phyloP scores from a whole-genome alignment of 2,329 filamentous ascomycete species.

The Penicillium sclerotiorum region DNA sequence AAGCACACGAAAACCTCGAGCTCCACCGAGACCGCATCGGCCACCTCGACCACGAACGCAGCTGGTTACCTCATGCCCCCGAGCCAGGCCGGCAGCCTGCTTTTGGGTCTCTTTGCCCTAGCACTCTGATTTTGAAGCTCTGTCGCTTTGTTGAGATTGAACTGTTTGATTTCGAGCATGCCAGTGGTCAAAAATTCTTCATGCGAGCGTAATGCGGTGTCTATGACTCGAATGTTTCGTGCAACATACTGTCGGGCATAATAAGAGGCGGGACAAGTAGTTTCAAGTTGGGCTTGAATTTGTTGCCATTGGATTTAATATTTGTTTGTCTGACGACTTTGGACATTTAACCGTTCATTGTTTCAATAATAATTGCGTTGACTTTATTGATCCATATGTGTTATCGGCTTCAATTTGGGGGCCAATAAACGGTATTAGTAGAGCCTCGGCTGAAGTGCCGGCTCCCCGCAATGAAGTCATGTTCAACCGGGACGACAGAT shows the following conservation, averaged over 20 bases:
- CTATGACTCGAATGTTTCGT: not conserved
- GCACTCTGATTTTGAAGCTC: slow-evolving; percentile 24
- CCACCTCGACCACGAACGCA: slow-evolving; percentile 27
- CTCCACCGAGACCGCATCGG: slow-evolving; percentile 25
- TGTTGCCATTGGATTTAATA: slow-evolving; percentile 8
- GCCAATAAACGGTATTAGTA: not conserved
- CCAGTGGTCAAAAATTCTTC: slow-evolving; percentile 1
- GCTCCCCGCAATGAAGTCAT: not conserved
- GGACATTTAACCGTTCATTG: slow-evolving; percentile 14
- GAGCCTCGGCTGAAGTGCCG: slow-evolving; percentile 9
- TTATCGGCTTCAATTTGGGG: not conserved
- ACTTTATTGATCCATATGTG: not conserved
- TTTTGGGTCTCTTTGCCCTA: slow-evolving; percentile 31
- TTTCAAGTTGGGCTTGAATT: not conserved
- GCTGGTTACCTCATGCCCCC: slow-evolving; percentile 30
- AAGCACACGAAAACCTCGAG: slow-evolving; percentile 18
- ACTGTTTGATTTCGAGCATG: not conserved
- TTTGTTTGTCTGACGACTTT: slow-evolving; percentile 8
- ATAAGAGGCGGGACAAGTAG: not conserved
- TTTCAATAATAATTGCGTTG: slow-evolving; percentile 9
- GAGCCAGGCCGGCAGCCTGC: slow-evolving; percentile 31
- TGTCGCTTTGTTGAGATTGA: not conserved
- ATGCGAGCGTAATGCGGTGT: slow-evolving; percentile 2
- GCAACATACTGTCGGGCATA: not conserved
- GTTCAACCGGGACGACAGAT: not conserved